Evolutionary conservation across 257 asterid species (phyloP).

Genomic region (Paraleonurus japonicus): DNA sequence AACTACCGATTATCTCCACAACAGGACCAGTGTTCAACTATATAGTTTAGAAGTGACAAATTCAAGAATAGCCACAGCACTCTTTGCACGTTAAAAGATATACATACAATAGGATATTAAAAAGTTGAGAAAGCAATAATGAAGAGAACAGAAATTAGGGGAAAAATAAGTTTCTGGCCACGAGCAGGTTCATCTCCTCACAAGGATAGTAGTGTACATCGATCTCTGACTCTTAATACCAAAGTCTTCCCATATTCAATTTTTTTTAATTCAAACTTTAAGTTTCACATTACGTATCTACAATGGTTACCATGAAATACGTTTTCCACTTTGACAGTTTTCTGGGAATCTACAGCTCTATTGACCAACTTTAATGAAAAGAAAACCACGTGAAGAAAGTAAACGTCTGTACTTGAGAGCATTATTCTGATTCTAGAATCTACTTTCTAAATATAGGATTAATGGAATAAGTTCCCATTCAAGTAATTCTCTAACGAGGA

Average conservation of each 20-base stretch:
- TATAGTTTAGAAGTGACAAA: background rate
- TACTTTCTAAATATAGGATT: background rate
- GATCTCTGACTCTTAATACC: too few relatives aligned
- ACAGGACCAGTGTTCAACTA: background rate
- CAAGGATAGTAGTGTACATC: too few relatives aligned
- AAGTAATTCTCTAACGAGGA: background rate
- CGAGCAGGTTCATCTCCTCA: too few relatives aligned
- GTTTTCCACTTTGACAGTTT: background rate
- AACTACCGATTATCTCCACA: background rate
- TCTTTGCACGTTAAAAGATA: background rate
- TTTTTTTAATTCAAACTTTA: background rate
- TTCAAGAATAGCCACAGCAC: background rate
- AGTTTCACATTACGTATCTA: background rate
- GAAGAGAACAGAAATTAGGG: background rate
- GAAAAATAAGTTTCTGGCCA: too few relatives aligned
- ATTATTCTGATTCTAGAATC: background rate
- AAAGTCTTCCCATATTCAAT: background rate
- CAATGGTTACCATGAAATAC: background rate
- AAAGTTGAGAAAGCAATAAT: background rate
- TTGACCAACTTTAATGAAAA: background rate
- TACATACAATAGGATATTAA: background rate
- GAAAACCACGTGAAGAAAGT: background rate
- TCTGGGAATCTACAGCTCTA: background rate
- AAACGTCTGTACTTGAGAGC: background rate
- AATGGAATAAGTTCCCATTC: background rate